A percentile compares a stretch with the other conserved stretches of the same genome.
Conservation (phyloP, 768 basidiomycete genomes). For the Chalciporus pseudorubinellus region DNA sequence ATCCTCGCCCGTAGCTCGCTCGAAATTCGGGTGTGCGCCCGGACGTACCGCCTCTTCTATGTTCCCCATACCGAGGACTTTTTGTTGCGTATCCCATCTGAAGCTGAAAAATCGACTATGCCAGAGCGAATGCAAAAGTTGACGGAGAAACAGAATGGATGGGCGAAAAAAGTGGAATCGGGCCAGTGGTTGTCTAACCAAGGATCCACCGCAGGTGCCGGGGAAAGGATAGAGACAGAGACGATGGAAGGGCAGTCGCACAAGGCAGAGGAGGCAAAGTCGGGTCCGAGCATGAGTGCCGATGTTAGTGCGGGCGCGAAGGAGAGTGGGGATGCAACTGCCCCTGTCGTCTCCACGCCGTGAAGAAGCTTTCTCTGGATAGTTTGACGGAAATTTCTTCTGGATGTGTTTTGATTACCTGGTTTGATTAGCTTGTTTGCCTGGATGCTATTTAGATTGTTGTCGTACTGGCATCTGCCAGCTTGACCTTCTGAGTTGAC, state of each 20-base stretch:
- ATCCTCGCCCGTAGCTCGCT: constrained; percentile 56
- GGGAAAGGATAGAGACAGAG: neutral
- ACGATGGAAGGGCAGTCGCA: too few species aligned
- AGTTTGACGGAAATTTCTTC: neutral
- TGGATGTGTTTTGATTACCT: neutral
- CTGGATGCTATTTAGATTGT: too few species aligned
- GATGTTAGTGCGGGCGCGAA: neutral
- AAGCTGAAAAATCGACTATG: constrained; percentile 8
- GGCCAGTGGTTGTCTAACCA: constrained; percentile 14
- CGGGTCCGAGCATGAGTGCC: neutral
- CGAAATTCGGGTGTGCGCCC: constrained; percentile 82
- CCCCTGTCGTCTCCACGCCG: neutral
- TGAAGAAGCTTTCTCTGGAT: neutral
- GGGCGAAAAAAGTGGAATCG: constrained; percentile 14
- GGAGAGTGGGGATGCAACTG: neutral
- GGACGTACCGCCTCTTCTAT: constrained; percentile 27
- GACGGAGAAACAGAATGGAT: constrained; percentile 10
- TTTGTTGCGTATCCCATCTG: constrained; percentile 8
- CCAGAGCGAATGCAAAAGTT: neutral
- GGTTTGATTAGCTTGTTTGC: too few species aligned
- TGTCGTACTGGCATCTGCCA: too few species aligned
- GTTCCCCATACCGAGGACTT: constrained; percentile 28
- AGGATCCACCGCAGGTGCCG: neutral
- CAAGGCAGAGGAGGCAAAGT: neutral
- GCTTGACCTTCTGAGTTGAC: too few species aligned